Conservation (phyloP, 2,329 filamentous ascomycete genomes). For the Aureobasidium sp. region DNA sequence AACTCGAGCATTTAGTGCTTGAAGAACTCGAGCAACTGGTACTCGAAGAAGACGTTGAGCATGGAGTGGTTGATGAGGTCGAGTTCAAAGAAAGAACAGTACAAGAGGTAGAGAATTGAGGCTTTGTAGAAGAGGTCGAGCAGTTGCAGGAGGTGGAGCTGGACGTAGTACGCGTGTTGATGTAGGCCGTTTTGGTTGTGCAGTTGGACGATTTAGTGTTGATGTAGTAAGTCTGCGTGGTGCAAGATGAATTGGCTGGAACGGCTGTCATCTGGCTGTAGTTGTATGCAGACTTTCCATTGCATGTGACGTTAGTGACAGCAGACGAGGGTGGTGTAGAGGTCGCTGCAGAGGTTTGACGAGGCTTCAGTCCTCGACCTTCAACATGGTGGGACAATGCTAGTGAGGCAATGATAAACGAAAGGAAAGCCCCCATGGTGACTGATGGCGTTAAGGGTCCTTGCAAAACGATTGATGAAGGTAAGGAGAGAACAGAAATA, state of each 20-base stretch:
- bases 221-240: constrained; percentile 10
- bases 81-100: background rate
- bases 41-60: background rate
- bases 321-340: background rate
- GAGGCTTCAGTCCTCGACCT: background rate
- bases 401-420: background rate
- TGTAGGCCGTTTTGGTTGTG: background rate
- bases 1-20: background rate
- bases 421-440: constrained; percentile 1
- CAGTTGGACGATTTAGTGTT: background rate
- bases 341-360: background rate
- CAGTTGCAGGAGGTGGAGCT: background rate
- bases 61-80: background rate
- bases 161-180: background rate
- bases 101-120: constrained; percentile 1
- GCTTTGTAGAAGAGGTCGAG: constrained; percentile 4
- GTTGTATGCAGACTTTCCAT: constrained; percentile 8
- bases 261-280: background rate
- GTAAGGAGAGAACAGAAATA: background rate
- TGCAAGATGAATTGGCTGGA: constrained; percentile 7
- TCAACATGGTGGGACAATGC: background rate
- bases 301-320: background rate
- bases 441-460: background rate
- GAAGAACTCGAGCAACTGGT: background rate
- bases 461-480: constrained; percentile 12